Conservation (phyloP, 2,329 filamentous ascomycete species). For the Blumeriella jaapii region DNA sequence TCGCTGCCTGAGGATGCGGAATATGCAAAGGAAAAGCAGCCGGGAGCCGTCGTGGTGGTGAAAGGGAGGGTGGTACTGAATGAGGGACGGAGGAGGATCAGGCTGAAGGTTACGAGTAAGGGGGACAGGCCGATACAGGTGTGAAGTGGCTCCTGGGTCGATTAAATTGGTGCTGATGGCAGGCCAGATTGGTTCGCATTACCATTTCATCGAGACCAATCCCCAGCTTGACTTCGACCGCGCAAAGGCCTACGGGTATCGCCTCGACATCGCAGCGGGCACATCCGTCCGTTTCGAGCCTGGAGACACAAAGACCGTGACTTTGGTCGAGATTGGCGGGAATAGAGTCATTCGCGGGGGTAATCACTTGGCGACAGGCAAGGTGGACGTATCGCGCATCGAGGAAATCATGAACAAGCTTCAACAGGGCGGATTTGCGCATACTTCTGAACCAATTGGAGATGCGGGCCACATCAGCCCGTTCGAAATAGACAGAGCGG, state of each 20-base stretch:
- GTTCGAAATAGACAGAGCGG: slow-evolving; percentile 62
- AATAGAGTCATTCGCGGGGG: slow-evolving; percentile 71
- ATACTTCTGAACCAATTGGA: slow-evolving; percentile 52
- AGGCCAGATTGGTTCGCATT: slow-evolving; percentile 74
- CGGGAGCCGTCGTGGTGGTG: slow-evolving; percentile 66
- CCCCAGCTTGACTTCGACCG: slow-evolving; percentile 84
- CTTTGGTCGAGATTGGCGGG: slow-evolving; percentile 78
- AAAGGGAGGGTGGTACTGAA: slow-evolving; percentile 58
- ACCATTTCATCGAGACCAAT: slow-evolving; percentile 94
- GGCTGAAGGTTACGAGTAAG: slow-evolving; percentile 67
- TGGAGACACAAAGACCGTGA: slow-evolving; percentile 83
- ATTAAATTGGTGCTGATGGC: slow-evolving; percentile 5
- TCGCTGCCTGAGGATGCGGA: slow-evolving; percentile 49
- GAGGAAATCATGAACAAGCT: slow-evolving; percentile 57
- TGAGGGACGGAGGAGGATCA: slow-evolving; percentile 60
- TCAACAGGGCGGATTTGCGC: slow-evolving; percentile 64
- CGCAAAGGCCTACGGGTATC: slow-evolving; percentile 66
- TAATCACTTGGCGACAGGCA: slow-evolving; percentile 65
- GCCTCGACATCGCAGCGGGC: slow-evolving; percentile 81
- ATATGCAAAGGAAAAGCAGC: slow-evolving; percentile 57
- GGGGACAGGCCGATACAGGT: slow-evolving; percentile 88
- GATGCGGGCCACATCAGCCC: slow-evolving; percentile 44
- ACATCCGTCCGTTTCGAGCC: slow-evolving; percentile 92
- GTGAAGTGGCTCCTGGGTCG: slow-evolving; percentile 11
- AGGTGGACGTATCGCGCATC: slow-evolving; percentile 50